Percentiles rank a stretch among this genome's conserved stretches.
These are phyloP conservation scores for Mycothermus thermophilus DNA, from an alignment of 495 filamentous ascomycete species.

Conservation along the genomic window DNA sequence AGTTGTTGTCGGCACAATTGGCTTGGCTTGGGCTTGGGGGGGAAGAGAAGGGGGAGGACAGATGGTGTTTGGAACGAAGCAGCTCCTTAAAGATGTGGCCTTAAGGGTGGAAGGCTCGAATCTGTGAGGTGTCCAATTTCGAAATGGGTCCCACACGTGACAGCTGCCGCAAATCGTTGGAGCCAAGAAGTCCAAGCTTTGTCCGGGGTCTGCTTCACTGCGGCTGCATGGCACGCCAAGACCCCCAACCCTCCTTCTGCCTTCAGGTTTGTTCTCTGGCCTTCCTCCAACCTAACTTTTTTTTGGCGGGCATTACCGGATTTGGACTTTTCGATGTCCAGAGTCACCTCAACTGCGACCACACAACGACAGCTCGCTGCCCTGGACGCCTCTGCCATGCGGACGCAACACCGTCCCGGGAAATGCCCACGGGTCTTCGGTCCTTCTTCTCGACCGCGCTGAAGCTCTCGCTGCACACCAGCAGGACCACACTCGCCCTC, in stretches of 20 bases:
- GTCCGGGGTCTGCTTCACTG: slow-evolving; percentile 1
- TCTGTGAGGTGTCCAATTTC: slow-evolving; percentile 41
- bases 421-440: neutral
- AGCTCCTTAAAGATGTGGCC: slow-evolving; percentile 33
- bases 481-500: too few species aligned
- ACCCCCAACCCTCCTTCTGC: slow-evolving; percentile 6
- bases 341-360: too few species aligned
- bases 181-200: neutral
- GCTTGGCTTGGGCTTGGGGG: slow-evolving; percentile 22
- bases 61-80: too few species aligned
- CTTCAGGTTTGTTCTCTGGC: neutral
- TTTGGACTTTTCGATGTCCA: too few species aligned
- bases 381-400: neutral
- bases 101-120: slow-evolving; percentile 22
- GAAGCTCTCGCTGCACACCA: too few species aligned
- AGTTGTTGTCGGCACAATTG: slow-evolving; percentile 25
- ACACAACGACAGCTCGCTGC: too few species aligned
- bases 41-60: slow-evolving; percentile 22
- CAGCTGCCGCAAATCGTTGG: slow-evolving; percentile 2
- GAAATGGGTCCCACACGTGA: slow-evolving; percentile 29
- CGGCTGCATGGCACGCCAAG: neutral
- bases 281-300: too few species aligned
- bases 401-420: neutral
- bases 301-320: too few species aligned
- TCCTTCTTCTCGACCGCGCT: too few species aligned